phyloP scores from a whole-genome alignment of 176 grass and related monocot species.

The Coix lacrymajobi region DNA sequence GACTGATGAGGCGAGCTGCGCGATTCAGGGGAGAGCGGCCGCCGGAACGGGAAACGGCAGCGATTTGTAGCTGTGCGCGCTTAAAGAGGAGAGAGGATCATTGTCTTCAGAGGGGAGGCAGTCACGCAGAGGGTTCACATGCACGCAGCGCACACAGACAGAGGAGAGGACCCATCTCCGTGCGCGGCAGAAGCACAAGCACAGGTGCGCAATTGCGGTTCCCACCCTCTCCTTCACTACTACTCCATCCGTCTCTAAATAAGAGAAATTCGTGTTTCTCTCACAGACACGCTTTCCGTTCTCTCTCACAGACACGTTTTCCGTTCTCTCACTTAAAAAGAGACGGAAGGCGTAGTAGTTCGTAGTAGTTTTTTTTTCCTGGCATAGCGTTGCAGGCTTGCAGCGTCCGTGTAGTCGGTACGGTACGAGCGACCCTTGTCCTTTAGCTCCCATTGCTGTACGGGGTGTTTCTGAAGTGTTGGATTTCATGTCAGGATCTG shows the following conservation, averaged over 20 bases:
- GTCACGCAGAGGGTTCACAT: background rate
- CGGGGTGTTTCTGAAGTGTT: background rate
- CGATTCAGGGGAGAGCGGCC: slow-evolving; percentile 37
- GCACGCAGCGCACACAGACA: background rate
- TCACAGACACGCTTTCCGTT: no score
- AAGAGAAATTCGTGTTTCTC: no score
- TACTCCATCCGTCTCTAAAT: no score
- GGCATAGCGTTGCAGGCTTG: background rate
- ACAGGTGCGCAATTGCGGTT: slow-evolving; percentile 11
- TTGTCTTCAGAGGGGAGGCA: background rate
- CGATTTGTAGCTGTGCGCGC: background rate
- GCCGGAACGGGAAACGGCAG: slow-evolving; percentile 56
- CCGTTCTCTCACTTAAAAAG: no score
- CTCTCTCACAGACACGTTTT: no score
- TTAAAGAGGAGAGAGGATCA: slow-evolving; percentile 29
- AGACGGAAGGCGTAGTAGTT: no score
- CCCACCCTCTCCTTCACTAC: background rate
- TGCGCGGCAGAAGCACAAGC: slow-evolving; percentile 25
- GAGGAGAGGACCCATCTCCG: background rate
- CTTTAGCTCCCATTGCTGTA: background rate
- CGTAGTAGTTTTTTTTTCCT: background rate
- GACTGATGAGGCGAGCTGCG: background rate
- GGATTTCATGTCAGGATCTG: slow-evolving; percentile 18
- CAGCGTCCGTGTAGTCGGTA: background rate
- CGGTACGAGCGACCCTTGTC: background rate